Percentiles rank a stretch among this genome's conserved stretches.
Evolutionary conservation across 1,139 yeast genomes (phyloP).

Genomic region (Pichia cactophila): DNA sequence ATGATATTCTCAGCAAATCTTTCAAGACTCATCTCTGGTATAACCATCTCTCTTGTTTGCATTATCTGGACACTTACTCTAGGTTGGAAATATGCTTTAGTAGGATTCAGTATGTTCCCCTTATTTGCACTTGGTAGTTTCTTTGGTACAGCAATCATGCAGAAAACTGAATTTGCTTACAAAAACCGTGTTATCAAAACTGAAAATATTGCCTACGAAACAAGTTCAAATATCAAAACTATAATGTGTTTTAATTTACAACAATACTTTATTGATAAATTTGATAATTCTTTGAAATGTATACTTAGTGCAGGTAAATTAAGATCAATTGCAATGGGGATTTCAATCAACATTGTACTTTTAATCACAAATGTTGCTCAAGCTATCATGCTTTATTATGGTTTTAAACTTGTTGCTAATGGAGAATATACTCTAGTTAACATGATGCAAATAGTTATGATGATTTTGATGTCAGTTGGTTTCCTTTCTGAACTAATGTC

Average conservation of each 20-base stretch:
- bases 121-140: constrained; percentile 44
- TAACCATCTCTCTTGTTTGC: constrained; percentile 52
- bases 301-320: constrained; percentile 32
- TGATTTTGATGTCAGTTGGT: constrained; percentile 66
- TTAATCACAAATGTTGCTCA: constrained; percentile 55
- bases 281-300: constrained; percentile 27
- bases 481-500: constrained; percentile 52
- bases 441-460: constrained; percentile 61
- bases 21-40: constrained; percentile 44
- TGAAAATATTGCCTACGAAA: constrained; percentile 52
- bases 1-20: constrained; percentile 54
- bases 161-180: constrained; percentile 50
- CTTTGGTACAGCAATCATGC: constrained; percentile 45
- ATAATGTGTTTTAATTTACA: constrained; percentile 51
- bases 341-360: constrained; percentile 50
- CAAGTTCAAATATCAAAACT: constrained; percentile 53
- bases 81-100: constrained; percentile 87
- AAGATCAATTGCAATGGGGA: constrained; percentile 51
- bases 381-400: constrained; percentile 67
- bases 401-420: constrained; percentile 56
- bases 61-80: constrained; percentile 64
- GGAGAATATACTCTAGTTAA: constrained; percentile 48
- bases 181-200: constrained; percentile 47
- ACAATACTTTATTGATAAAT: constrained; percentile 36
- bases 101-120: constrained; percentile 71